Base-by-base conservation (phyloP, 768 basidiomycete species). In the Mycena venus region DNA sequence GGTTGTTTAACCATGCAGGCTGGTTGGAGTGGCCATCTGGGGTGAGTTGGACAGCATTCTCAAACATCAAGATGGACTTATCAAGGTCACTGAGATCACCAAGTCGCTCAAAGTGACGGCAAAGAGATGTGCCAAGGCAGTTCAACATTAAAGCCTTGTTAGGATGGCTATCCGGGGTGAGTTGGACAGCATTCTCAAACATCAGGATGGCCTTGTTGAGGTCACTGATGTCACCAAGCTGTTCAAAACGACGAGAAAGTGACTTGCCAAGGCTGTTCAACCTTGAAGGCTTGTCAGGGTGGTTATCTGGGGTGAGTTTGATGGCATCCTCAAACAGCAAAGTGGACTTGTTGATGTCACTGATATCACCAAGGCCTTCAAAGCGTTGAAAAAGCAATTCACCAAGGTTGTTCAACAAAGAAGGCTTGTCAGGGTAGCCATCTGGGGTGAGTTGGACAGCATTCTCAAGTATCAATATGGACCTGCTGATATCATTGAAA, bases 61-160 rank as follows among this genome's bases (percentile, higher is more conserved):
- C n/a, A n/a, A n/a, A n/a, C n/a, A n/a, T n/a, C n/a, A n/a, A n/a
- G n/a, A n/a, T n/a, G n/a, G n/a, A n/a, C n/a, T n/a, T n/a, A n/a
- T n/a, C n/a, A n/a, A n/a, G n/a, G n/a, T 40, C 55, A 27, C 21
- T 12, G 21, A 14, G 55, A 56, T 56, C 55, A 25, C 29, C 25
- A 21, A 56, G 55, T 21, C 21, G 55, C 55, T 62, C 40, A 78
- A 71, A 76, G 21, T 64, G 64, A 38, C 74, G n/a, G n/a, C n/a
- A n/a, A n/a, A n/a, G n/a, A n/a, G n/a, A n/a, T n/a, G n/a, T n/a
- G n/a, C n/a, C n/a, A n/a, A n/a, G 42, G 42, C 6, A 17, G 12
- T 2, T 44, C 42, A 44, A 44, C 1, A 14, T 42, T 1, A 4
- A 14, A 44, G 42, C 15, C 42, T 44, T 44, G 42, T 21, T 5